Base-by-base conservation (phyloP, 228 moss, liverwort and hornwort species). In the Sphagnum magellanicum region DNA sequence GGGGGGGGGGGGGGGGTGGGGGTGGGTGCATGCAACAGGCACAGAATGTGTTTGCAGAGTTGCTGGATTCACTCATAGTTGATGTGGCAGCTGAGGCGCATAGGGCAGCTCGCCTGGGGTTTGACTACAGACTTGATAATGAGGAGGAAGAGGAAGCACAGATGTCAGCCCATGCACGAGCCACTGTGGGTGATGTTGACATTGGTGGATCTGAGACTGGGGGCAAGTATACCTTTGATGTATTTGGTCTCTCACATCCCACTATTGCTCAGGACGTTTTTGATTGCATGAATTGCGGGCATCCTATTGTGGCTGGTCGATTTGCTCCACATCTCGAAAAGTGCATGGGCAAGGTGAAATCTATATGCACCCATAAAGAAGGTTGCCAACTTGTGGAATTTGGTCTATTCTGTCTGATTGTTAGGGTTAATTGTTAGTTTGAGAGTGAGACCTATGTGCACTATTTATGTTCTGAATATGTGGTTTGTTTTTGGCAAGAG, bases 321-420 rank as follows among this genome's bases (percentile, higher is more conserved):
- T 95, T 95, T 77, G 95, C 95, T 49, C 95, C 95, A 65, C 95
- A 95, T 60, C 77, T 95, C 57, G 95, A 95, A 73, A 95, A 95
- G 76, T 95, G 95, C 71, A 95, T 95, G 95, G 95, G 95, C 50
- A 95, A 95, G 88, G 95, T 95, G 51, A 32, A 72, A 52, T 61
- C 12, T 50, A 32, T 58, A 12, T 4, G 17, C 1, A n/a, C 46
- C 49, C 10, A 57, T 69, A 11, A 32, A 32, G 32, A 32, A 32
- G 32, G 2, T 59, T 11, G 11, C 12, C 59, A 11, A 59, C 11
- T 11, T 59, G 15, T 11, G 15, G 15, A 4, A 15, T 59, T 59
- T 3, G 12, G 15, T 59, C 11, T 59, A 11, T 15, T 15, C 59
- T 11, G 59, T 59, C 1, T 11, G 12, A 59, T 11, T 59, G 12